These are phyloP conservation scores for Suhomyces sp. DNA, from an alignment of 805 yeast species.

Conservation along the genomic window DNA sequence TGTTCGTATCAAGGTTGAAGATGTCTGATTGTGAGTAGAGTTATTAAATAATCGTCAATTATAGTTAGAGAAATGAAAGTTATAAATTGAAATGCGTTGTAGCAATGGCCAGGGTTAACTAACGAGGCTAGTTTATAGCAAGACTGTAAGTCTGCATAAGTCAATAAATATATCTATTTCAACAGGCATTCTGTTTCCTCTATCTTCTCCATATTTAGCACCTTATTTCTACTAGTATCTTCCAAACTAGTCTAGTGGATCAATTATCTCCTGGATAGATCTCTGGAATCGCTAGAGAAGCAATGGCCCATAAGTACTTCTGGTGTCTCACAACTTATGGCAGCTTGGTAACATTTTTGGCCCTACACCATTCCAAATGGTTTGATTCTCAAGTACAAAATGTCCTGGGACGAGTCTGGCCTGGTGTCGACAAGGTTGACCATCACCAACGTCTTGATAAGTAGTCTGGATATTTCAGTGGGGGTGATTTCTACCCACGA, in stretches of 20 bases:
- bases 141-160: no score
- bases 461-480: not conserved
- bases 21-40: not conserved
- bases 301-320: no score
- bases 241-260: no score
- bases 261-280: not conserved
- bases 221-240: no score
- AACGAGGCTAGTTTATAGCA: not conserved
- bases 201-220: no score
- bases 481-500: conserved; percentile 3
- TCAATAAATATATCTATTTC: no score
- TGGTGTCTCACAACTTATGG: no score
- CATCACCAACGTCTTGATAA: conserved; percentile 9
- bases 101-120: not conserved
- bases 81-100: no score
- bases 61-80: not conserved
- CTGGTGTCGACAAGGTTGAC: conserved; percentile 7
- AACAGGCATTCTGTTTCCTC: no score
- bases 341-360: no score
- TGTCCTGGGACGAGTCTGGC: conserved; percentile 1
- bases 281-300: not conserved
- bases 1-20: conserved; percentile 26
- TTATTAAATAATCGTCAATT: no score
- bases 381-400: conserved; percentile 3
- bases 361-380: not conserved